Conservation (phyloP, 108 stramenopile genomes). For the Fistulifera pelliculosa region DNA sequence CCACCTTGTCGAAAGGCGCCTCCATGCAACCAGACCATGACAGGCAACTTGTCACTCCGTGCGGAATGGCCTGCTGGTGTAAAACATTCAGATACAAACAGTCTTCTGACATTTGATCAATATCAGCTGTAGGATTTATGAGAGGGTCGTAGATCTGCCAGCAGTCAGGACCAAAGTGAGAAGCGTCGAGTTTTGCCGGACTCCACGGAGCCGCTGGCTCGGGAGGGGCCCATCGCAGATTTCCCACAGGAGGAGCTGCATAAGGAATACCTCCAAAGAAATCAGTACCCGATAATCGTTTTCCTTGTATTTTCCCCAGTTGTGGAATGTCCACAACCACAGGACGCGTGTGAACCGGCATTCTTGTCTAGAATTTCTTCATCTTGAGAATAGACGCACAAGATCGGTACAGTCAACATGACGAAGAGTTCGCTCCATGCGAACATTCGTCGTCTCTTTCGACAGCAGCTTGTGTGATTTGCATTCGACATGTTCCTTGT, state of each 20-base stretch:
- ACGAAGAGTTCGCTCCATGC: no score
- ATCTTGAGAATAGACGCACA: constrained; percentile 6
- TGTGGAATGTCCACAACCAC: constrained; percentile 8
- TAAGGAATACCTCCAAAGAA: constrained; percentile 51
- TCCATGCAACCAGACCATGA: constrained; percentile 62
- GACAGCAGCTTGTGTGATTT: no score
- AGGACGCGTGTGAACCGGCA: constrained; percentile 1
- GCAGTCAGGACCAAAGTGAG: constrained; percentile 53
- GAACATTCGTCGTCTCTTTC: no score
- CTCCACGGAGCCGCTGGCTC: constrained; percentile 38
- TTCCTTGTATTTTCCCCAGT: constrained; percentile 35
- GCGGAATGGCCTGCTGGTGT: constrained; percentile 40
- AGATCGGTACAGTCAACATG: no score
- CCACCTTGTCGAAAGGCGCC: constrained; percentile 55
- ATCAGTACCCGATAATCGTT: constrained; percentile 32
- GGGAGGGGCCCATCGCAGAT: constrained; percentile 43
- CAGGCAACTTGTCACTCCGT: constrained; percentile 21
- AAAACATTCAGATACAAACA: constrained; percentile 67
- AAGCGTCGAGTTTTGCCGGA: constrained; percentile 44
- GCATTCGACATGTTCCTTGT: no score
- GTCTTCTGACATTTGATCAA: constrained; percentile 57
- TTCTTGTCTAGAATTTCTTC: constrained; percentile 10
- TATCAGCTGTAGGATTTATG: constrained; percentile 31
- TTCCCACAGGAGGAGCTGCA: constrained; percentile 48
- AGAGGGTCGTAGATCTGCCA: constrained; percentile 53